Evolutionary conservation across 768 basidiomycete genomes (phyloP).

Genomic region (Crepidotus variabilis): DNA sequence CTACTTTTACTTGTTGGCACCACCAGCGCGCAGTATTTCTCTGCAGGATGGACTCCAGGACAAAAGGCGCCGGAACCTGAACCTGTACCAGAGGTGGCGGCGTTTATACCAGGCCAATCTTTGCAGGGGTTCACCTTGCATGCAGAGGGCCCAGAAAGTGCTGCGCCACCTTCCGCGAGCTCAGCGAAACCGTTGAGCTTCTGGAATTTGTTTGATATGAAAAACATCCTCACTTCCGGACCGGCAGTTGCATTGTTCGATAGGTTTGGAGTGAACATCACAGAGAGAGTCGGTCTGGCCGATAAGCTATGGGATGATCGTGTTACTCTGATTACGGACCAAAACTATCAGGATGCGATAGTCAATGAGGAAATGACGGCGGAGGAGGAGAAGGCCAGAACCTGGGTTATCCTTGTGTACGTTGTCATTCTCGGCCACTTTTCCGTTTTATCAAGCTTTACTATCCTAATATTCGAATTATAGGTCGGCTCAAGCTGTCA

Average conservation of each 20-base stretch:
- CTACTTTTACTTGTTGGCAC: conserved; percentile 33
- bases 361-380: conserved; percentile 63
- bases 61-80: conserved; percentile 40
- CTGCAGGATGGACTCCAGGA: conserved; percentile 78
- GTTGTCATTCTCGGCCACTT: conserved; percentile 21
- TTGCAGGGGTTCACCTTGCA: not conserved
- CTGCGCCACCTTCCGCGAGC: conserved; percentile 19
- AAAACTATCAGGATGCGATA: conserved; percentile 71
- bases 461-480: conserved; percentile 1
- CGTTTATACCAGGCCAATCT: conserved; percentile 12
- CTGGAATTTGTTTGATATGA: conserved; percentile 32
- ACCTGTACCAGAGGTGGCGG: conserved; percentile 17
- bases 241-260: conserved; percentile 54
- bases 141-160: conserved; percentile 10
- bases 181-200: conserved; percentile 22
- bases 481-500: conserved; percentile 57
- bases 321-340: conserved; percentile 77
- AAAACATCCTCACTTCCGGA: conserved; percentile 43
- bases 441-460: not conserved
- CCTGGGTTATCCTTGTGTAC: conserved; percentile 80
- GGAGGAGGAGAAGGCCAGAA: conserved; percentile 62
- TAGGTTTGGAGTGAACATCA: conserved; percentile 68
- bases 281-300: conserved; percentile 39
- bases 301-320: conserved; percentile 61
- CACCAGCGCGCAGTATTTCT: conserved; percentile 69